A percentile compares a stretch with the other conserved stretches of the same genome.
These are phyloP conservation scores for Zasmidium angulare DNA, from an alignment of 2,329 filamentous ascomycete species.

Conservation along the genomic window DNA sequence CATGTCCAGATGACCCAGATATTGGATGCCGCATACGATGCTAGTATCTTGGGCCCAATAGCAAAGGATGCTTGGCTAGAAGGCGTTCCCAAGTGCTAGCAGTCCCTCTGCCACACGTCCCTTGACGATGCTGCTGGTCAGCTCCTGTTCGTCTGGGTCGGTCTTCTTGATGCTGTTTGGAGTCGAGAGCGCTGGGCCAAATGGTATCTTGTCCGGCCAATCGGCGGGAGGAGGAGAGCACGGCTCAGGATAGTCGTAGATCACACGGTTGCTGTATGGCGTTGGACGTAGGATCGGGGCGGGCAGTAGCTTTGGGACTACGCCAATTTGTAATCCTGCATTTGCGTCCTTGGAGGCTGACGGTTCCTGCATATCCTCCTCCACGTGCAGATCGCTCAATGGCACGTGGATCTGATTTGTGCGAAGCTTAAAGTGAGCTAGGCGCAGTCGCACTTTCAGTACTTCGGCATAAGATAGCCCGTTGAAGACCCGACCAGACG, in stretches of 20 bases:
- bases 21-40: background rate
- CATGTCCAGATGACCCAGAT: background rate
- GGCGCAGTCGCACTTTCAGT: constrained; percentile 65
- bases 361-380: constrained; percentile 2
- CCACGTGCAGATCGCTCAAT: constrained; percentile 54
- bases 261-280: constrained; percentile 38
- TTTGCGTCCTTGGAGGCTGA: constrained; percentile 24
- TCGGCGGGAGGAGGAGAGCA: constrained; percentile 13
- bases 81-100: constrained; percentile 43
- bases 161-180: constrained; percentile 8
- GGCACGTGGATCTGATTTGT: constrained; percentile 70
- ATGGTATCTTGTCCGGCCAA: constrained; percentile 24
- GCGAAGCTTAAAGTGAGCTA: constrained; percentile 73
- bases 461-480: constrained; percentile 56
- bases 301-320: constrained; percentile 27
- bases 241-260: constrained; percentile 24
- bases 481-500: constrained; percentile 7
- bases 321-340: constrained; percentile 11
- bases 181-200: constrained; percentile 2
- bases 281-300: constrained; percentile 43
- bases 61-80: background rate
- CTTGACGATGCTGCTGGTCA: constrained; percentile 50
- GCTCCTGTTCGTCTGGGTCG: constrained; percentile 31
- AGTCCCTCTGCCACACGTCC: constrained; percentile 56
- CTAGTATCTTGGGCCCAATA: background rate